A percentile compares a stretch with the other conserved stretches of the same genome.
Evolutionary conservation across 768 basidiomycete genomes (phyloP).

Genomic region (Mycena albidolilacea): DNA sequence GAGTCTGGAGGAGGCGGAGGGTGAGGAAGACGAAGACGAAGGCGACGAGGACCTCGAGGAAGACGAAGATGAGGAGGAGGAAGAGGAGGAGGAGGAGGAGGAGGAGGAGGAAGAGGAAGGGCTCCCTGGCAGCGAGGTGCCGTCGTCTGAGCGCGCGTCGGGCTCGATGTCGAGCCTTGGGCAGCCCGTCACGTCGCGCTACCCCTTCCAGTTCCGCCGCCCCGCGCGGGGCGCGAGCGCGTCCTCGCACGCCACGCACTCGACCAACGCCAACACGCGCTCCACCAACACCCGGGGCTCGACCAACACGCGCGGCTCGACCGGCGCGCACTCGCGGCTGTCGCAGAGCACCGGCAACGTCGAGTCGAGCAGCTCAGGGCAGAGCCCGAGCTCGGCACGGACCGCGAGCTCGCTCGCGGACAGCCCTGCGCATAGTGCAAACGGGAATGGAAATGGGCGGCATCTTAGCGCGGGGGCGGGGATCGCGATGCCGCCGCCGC

Average conservation of each 20-base stretch:
- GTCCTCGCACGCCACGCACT: conserved; percentile 55
- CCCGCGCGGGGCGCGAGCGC: conserved; percentile 60
- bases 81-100: conserved; percentile 54
- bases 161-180: conserved; percentile 91
- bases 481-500: conserved; percentile 61
- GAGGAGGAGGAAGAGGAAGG: conserved; percentile 61
- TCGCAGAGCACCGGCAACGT: conserved; percentile 76
- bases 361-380: conserved; percentile 71
- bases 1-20: conserved; percentile 43
- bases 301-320: conserved; percentile 50
- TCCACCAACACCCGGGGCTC: conserved; percentile 48
- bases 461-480: conserved; percentile 43
- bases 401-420: conserved; percentile 54
- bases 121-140: conserved; percentile 57
- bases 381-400: conserved; percentile 58
- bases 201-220: conserved; percentile 78
- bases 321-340: conserved; percentile 51
- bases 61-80: conserved; percentile 39
- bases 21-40: conserved; percentile 42
- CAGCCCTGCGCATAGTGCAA: too few species aligned
- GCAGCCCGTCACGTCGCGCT: conserved; percentile 78
- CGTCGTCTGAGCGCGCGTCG: conserved; percentile 76
- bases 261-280: conserved; percentile 58
- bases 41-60: conserved; percentile 41
- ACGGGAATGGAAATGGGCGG: conserved; percentile 38